A percentile compares a stretch with the other conserved stretches of the same genome.
These are phyloP conservation scores for Chalara sp. DNA, from an alignment of 2,329 filamentous ascomycete genomes.

Conservation along the genomic window DNA sequence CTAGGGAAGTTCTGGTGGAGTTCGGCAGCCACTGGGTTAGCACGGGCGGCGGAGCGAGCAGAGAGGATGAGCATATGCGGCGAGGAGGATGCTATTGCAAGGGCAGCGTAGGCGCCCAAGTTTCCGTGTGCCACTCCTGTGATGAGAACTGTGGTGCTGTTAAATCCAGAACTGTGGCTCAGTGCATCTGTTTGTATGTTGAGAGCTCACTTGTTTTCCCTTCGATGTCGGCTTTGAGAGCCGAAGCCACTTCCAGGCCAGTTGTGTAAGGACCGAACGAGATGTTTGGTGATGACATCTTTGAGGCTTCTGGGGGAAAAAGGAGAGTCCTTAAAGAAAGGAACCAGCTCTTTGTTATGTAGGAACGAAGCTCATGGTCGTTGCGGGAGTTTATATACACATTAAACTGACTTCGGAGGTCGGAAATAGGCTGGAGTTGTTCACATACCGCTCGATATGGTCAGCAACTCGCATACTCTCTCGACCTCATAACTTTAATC, in stretches of 20 bases:
- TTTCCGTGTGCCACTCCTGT: not conserved
- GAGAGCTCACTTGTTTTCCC: not conserved
- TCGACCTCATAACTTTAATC: too few relatives aligned
- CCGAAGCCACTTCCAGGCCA: not conserved
- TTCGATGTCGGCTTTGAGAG: not conserved
- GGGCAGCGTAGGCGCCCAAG: slow-evolving; percentile 7
- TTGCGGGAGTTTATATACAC: too few relatives aligned
- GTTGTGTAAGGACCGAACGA: not conserved
- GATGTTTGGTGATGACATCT: too few relatives aligned
- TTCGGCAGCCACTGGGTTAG: slow-evolving; percentile 12
- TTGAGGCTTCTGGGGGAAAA: too few relatives aligned
- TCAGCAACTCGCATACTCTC: too few relatives aligned
- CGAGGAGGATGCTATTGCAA: slow-evolving; percentile 17
- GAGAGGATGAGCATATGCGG: slow-evolving; percentile 11
- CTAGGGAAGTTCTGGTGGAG: slow-evolving; percentile 8
- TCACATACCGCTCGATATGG: too few relatives aligned
- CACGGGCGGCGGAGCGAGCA: slow-evolving; percentile 12
- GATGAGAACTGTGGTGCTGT: not conserved
- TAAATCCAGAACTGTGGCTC: too few relatives aligned
- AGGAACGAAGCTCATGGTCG: too few relatives aligned
- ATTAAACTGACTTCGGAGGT: too few relatives aligned
- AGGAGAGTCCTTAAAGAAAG: too few relatives aligned
- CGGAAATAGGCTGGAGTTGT: too few relatives aligned
- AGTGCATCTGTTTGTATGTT: not conserved
- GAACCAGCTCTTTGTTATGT: too few relatives aligned